Conservation (phyloP, 164 flowering plant genomes). For the Sedum album region DNA sequence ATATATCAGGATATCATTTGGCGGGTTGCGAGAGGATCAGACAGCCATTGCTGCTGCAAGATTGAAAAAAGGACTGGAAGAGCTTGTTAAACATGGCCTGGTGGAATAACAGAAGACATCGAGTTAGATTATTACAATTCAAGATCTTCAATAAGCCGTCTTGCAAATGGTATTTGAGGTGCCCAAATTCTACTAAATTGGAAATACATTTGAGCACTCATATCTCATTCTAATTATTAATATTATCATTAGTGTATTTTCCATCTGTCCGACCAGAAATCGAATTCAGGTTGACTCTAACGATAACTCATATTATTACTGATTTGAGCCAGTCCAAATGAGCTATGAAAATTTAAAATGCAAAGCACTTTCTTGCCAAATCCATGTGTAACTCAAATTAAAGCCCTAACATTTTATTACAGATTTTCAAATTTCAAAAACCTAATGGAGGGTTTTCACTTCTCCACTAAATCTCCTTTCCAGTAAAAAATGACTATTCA, state of each 20-base stretch:
- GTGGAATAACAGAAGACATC: conserved; percentile 11
- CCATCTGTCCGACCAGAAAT: no score
- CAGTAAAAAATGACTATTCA: background rate
- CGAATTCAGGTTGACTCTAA: no score
- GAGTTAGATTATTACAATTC: background rate
- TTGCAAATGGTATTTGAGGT: no score
- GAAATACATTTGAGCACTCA: background rate
- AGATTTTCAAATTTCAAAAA: background rate
- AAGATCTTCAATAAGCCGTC: background rate
- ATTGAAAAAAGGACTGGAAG: conserved; percentile 51
- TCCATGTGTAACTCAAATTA: no score
- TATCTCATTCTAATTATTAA: no score
- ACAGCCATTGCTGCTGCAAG: conserved; percentile 44
- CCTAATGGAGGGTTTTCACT: background rate
- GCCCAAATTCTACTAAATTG: background rate
- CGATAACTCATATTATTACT: no score
- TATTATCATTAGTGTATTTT: no score
- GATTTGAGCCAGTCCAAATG: no score
- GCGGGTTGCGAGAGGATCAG: conserved; percentile 48
- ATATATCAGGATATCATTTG: conserved; percentile 50
- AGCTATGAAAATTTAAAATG: no score
- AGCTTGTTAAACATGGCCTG: conserved; percentile 62
- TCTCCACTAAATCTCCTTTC: background rate
- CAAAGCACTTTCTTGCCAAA: no score
- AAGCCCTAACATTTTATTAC: no score